Percentiles rank a stretch among this genome's conserved stretches.
These are phyloP conservation scores for Kitagawia praeruptora DNA, from an alignment of 129 eudicot species.

Conservation along the genomic window DNA sequence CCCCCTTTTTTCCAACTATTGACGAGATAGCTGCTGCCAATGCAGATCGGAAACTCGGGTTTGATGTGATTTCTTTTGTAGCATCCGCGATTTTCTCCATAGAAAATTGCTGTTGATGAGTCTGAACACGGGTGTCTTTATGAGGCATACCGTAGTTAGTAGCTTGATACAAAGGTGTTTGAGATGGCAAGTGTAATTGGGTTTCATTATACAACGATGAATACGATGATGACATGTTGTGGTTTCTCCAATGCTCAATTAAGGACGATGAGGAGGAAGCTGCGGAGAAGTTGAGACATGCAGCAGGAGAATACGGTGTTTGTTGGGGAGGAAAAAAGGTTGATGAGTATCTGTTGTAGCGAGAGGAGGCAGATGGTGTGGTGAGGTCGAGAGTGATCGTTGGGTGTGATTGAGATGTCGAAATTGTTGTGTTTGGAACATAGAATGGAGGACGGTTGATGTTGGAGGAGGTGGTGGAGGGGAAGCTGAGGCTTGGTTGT, in stretches of 20 bases:
- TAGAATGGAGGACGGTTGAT: conserved; percentile 31
- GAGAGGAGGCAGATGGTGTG: conserved; percentile 24
- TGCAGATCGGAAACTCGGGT: conserved; percentile 61
- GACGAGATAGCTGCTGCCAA: conserved; percentile 61
- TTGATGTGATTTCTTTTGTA: conserved; percentile 50
- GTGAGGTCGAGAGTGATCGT: conserved; percentile 77
- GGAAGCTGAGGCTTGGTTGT: conserved; percentile 24
- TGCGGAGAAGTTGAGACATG: conserved; percentile 46
- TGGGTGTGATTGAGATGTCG: conserved; percentile 66
- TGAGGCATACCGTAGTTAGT: conserved; percentile 8
- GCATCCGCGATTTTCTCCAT: conserved; percentile 49
- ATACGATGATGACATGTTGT: neutral
- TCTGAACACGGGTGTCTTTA: conserved; percentile 11
- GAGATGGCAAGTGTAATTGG: conserved; percentile 19
- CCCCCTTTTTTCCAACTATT: conserved; percentile 32
- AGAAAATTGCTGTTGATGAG: conserved; percentile 13
- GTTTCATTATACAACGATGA: neutral
- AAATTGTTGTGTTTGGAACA: conserved; percentile 41
- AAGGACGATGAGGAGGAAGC: conserved; percentile 28
- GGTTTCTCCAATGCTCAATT: conserved; percentile 24
- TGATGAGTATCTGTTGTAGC: conserved; percentile 25
- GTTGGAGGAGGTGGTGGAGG: conserved; percentile 25
- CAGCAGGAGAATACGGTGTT: conserved; percentile 26
- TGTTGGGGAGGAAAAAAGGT: conserved; percentile 10
- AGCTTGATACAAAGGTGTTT: conserved; percentile 8